phyloP scores from a whole-genome alignment of 345 rosid species.

The Zanthoxylum bungeanum region DNA sequence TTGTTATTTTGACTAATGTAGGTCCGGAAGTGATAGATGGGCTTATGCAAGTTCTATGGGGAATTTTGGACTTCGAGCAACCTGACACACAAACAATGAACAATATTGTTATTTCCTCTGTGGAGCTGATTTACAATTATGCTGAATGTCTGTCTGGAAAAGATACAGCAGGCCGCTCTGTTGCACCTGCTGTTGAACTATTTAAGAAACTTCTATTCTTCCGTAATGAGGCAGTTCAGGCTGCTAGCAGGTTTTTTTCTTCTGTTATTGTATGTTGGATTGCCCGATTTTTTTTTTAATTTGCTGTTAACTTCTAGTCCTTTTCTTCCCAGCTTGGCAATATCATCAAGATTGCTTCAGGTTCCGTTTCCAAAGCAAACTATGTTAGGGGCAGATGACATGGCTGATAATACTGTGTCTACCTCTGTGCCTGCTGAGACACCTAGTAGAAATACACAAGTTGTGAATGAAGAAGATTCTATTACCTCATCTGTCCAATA shows the following conservation, averaged over 20 bases:
- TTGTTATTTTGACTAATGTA: slow-evolving; percentile 28
- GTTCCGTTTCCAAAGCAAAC: slow-evolving; percentile 99
- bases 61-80: slow-evolving; percentile 87
- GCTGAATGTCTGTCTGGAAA: slow-evolving; percentile 94
- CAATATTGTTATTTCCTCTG: slow-evolving; percentile 81
- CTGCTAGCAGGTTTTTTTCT: slow-evolving; percentile 82
- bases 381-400: slow-evolving; percentile 79
- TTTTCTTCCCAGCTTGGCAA: slow-evolving; percentile 74
- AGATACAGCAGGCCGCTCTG: slow-evolving; percentile 55
- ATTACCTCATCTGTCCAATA: slow-evolving; percentile 94
- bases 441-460: slow-evolving; percentile 63
- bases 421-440: slow-evolving; percentile 54
- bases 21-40: slow-evolving; percentile 94
- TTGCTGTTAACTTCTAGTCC: slow-evolving; percentile 17
- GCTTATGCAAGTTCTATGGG: slow-evolving; percentile 94
- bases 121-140: slow-evolving; percentile 90
- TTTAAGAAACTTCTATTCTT: slow-evolving; percentile 82
- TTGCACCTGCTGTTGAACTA: slow-evolving; percentile 82
- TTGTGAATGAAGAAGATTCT: slow-evolving; percentile 95
- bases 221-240: slow-evolving; percentile 83
- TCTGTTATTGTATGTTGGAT: slow-evolving; percentile 12
- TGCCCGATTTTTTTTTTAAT: neutral
- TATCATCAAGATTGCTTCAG: slow-evolving; percentile 96
- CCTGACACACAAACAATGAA: slow-evolving; percentile 95
- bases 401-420: slow-evolving; percentile 55